A percentile compares a stretch with the other conserved stretches of the same genome.
phyloP scores from a whole-genome alignment of 1,284 basidiomycete species.

The Stereum hirsutum region DNA sequence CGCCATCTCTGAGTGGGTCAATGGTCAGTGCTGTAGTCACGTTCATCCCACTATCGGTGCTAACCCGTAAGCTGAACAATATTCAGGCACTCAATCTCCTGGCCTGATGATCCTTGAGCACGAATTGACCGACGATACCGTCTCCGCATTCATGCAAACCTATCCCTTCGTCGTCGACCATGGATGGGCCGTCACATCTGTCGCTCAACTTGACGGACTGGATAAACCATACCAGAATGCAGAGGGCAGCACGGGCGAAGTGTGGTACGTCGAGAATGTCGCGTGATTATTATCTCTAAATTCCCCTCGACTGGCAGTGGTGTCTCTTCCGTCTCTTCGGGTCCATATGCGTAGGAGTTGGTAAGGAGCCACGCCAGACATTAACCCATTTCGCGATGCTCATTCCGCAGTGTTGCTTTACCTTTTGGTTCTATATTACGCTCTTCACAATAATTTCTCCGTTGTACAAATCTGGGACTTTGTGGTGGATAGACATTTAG shows the following conservation, averaged over 20 bases:
- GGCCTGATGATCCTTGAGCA: conserved; percentile 83
- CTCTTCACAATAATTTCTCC: too few relatives aligned
- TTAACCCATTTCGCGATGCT: too few relatives aligned
- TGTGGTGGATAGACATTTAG: too few relatives aligned
- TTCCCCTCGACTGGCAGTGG: too few relatives aligned
- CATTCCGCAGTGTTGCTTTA: too few relatives aligned
- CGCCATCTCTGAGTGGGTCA: conserved; percentile 45
- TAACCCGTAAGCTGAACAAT: neutral
- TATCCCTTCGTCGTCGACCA: conserved; percentile 57
- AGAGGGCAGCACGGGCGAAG: conserved; percentile 10
- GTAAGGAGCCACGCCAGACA: too few relatives aligned
- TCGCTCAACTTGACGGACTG: conserved; percentile 38
- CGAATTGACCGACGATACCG: conserved; percentile 54
- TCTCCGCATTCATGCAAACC: conserved; percentile 59
- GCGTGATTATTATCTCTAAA: too few relatives aligned
- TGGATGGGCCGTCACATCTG: conserved; percentile 58
- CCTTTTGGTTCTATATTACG: too few relatives aligned
- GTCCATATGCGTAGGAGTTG: too few relatives aligned
- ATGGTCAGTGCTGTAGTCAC: conserved; percentile 15
- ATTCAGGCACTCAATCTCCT: conserved; percentile 46
- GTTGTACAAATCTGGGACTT: too few relatives aligned
- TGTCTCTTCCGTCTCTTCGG: too few relatives aligned
- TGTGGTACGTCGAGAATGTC: too few relatives aligned
- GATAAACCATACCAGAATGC: conserved; percentile 46
- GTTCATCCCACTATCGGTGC: neutral